Percentiles rank a stretch among this genome's conserved stretches.
Evolutionary conservation across 257 asterid species (phyloP).

Genomic region (Plantago ovata): DNA sequence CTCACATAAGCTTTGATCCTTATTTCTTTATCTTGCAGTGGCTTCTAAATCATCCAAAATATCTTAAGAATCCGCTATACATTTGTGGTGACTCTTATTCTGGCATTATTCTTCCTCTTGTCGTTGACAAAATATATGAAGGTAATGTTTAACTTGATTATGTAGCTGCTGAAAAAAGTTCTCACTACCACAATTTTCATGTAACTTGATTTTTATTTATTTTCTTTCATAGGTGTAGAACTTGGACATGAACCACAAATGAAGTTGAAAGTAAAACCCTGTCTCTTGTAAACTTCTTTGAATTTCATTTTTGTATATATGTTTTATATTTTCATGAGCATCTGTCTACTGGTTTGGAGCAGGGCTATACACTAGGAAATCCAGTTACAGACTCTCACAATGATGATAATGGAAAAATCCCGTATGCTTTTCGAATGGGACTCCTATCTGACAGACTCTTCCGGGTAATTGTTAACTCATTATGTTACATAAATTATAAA

Average conservation of each 20-base stretch:
- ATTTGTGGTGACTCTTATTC: constrained; percentile 29
- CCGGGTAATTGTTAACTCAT: constrained; percentile 12
- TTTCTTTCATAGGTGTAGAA: constrained; percentile 24
- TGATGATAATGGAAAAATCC: constrained; percentile 15
- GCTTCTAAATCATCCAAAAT: constrained; percentile 32
- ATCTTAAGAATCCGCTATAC: constrained; percentile 30
- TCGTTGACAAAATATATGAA: constrained; percentile 17
- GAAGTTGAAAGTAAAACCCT: constrained; percentile 25
- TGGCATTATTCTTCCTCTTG: constrained; percentile 22
- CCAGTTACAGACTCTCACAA: constrained; percentile 12
- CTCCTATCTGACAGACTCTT: constrained; percentile 29
- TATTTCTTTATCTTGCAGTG: no score
- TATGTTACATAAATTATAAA: background rate
- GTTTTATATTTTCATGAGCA: background rate
- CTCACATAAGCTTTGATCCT: no score
- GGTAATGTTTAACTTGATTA: no score
- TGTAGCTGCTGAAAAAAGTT: background rate
- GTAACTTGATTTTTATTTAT: background rate
- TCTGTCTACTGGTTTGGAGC: constrained; percentile 6
- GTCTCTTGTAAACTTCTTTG: background rate
- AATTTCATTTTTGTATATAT: background rate
- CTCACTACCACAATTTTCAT: background rate
- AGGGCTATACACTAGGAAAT: constrained; percentile 38
- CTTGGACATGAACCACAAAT: constrained; percentile 21
- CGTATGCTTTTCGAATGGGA: constrained; percentile 36